Base-by-base conservation (phyloP, 148 eudicot genomes). In the Vaccinium vitisidaea region DNA sequence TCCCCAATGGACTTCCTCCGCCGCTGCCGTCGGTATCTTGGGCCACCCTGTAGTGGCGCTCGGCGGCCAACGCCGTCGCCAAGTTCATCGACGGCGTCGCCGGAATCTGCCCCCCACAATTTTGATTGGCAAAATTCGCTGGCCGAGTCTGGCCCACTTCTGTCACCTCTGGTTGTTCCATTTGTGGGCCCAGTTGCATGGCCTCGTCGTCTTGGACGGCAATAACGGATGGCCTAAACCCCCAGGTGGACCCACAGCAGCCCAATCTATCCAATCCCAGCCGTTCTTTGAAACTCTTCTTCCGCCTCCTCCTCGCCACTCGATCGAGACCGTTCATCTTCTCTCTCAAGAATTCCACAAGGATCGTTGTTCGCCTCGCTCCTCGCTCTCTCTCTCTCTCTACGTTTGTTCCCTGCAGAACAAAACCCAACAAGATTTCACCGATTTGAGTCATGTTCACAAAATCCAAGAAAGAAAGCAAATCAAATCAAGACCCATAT, bases 41-140 rank as follows among this genome's bases (percentile, higher is more conserved):
- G 50, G 80, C 90, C 79, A 88, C 86, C 78, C 94, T 86, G 65
- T 61, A 82, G 8, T 89, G 87, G 8, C 96, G 84, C 84, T 95
- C 98, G 14, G 92, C 96, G 2, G 95, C 98, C 83, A 95, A 82
- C 50, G 98, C 98, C 78, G 88, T 82, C 54, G 92, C 98, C 32
- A 95, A 82, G 82, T 92, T 94, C 91, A 94, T 93, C 87, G 90
- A 88, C 46, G 82, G 25, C 83, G 77, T 80, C 63, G 86, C 87
- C 27, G 86, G 73, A 13, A 43, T 16, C 7, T 13, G 82, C 11
- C 23, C 82, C 39, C 13, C 43, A 30, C 93, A 89, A 21, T 25
- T 84, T 53, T 74, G 88, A 18, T 77, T 79, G 5, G 87, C 18
- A 21, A 8, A 55, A 27, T 10, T 39, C 25, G 59, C 79, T 13